Conservation (phyloP, 2,329 filamentous ascomycete genomes). For the Aspergillus bombycis region DNA sequence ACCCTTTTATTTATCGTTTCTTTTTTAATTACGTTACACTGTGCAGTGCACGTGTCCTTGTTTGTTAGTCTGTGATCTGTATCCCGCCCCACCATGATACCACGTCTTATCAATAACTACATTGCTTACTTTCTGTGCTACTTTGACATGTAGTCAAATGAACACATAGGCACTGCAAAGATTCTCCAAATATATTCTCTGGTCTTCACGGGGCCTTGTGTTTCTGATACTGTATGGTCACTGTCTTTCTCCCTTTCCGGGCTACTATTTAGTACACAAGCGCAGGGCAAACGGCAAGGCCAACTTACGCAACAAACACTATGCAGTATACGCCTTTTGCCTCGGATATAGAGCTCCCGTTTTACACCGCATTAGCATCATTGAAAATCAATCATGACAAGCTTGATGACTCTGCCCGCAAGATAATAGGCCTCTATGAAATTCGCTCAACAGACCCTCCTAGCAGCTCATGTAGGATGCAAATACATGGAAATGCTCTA, state of each 20-base stretch:
- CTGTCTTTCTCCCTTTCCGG: neutral
- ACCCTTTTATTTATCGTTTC: too few relatives aligned
- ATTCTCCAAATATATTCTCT: neutral
- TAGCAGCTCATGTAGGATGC: constrained; percentile 81
- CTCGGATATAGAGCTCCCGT: constrained; percentile 92
- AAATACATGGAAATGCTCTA: constrained; percentile 84
- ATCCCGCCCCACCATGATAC: neutral
- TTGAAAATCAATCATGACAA: constrained; percentile 97
- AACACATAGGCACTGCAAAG: neutral
- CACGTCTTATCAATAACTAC: neutral
- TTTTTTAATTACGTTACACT: too few relatives aligned
- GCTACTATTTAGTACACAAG: neutral
- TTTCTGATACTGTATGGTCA: neutral
- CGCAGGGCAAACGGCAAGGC: neutral
- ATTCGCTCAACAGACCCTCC: constrained; percentile 71
- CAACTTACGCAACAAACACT: neutral
- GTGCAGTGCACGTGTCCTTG: neutral
- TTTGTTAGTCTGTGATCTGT: neutral
- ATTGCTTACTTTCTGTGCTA: neutral
- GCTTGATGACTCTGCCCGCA: constrained; percentile 88
- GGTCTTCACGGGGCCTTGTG: neutral
- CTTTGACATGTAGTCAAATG: neutral
- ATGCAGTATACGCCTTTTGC: constrained; percentile 86
- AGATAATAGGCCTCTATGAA: constrained; percentile 86
- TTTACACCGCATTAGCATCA: constrained; percentile 89